Conservation (phyloP, 805 yeast genomes). For the Yarrowia sp. region DNA sequence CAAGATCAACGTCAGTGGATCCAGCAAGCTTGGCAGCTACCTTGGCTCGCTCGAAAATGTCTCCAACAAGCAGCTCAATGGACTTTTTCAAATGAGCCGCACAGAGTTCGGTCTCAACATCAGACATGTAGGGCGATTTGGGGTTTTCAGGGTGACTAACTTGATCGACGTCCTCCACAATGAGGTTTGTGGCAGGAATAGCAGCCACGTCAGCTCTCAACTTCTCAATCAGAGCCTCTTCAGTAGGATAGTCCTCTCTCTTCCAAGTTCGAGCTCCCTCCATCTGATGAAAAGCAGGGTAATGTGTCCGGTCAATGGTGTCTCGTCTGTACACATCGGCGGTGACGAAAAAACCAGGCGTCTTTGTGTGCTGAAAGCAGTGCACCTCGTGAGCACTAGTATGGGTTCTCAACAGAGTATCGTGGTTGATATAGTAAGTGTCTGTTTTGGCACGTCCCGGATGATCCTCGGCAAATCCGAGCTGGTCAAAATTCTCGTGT, state of each 20-base stretch:
- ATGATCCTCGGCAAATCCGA: constrained; percentile 89
- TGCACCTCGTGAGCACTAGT: constrained; percentile 95
- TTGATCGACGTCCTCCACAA: constrained; percentile 73
- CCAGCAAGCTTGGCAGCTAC: constrained; percentile 62
- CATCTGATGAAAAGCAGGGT: constrained; percentile 97
- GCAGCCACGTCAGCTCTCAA: constrained; percentile 58
- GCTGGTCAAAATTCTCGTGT: constrained; percentile 82
- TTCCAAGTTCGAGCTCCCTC: constrained; percentile 93
- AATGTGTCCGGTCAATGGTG: constrained; percentile 92
- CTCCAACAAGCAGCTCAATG: constrained; percentile 75
- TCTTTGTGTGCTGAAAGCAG: constrained; percentile 62
- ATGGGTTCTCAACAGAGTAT: constrained; percentile 78
- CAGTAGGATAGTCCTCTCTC: constrained; percentile 42
- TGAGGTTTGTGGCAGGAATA: constrained; percentile 64
- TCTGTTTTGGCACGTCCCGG: constrained; percentile 92
- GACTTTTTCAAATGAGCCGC: constrained; percentile 81
- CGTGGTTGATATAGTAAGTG: constrained; percentile 82
- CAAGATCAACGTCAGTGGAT: constrained; percentile 54
- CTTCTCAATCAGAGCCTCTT: constrained; percentile 42
- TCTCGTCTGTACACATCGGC: constrained; percentile 97
- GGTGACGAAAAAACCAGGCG: constrained; percentile 86
- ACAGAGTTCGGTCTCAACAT: constrained; percentile 64
- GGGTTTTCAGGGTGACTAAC: constrained; percentile 64
- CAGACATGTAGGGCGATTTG: constrained; percentile 73
- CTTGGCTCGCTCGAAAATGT: constrained; percentile 73